A percentile compares a stretch with the other conserved stretches of the same genome.
These are phyloP conservation scores for Fusarium musae DNA, from an alignment of 2,329 filamentous ascomycete species.

Conservation along the genomic window DNA sequence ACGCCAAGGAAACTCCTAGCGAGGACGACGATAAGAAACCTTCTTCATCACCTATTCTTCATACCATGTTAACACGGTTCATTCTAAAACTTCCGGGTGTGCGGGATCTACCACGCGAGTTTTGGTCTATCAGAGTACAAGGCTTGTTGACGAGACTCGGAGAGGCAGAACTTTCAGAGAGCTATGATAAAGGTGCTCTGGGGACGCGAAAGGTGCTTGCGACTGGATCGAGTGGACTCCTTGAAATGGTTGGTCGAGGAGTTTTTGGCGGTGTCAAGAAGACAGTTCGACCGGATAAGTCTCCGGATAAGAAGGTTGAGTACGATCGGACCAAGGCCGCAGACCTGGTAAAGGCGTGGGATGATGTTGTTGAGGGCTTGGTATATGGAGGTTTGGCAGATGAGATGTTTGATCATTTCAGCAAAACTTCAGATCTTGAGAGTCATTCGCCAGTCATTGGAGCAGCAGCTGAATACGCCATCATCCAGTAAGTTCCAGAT, in stretches of 20 bases:
- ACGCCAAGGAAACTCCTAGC: constrained; percentile 1
- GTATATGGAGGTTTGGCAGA: constrained; percentile 77
- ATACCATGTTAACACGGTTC: constrained; percentile 73
- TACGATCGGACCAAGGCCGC: constrained; percentile 70
- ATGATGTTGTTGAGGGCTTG: constrained; percentile 71
- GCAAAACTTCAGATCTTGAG: constrained; percentile 70
- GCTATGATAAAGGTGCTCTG: constrained; percentile 81
- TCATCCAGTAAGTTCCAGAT: constrained; percentile 71
- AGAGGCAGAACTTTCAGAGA: constrained; percentile 78
- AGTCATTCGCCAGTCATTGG: constrained; percentile 70
- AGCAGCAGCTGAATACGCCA: constrained; percentile 72
- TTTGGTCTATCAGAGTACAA: constrained; percentile 72
- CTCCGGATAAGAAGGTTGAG: constrained; percentile 32
- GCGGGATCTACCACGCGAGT: constrained; percentile 68
- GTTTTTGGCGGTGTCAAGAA: constrained; percentile 65
- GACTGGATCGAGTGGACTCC: constrained; percentile 74
- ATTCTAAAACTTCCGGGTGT: constrained; percentile 74
- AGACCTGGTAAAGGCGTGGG: constrained; percentile 72
- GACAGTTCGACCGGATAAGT: constrained; percentile 3
- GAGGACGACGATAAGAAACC: constrained; percentile 38
- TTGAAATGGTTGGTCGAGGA: constrained; percentile 76
- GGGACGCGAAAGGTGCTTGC: constrained; percentile 80
- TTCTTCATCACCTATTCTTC: constrained; percentile 72
- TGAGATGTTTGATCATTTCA: constrained; percentile 69
- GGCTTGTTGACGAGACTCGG: constrained; percentile 70